A percentile compares a stretch with the other conserved stretches of the same genome.
phyloP scores from a whole-genome alignment of 2,329 filamentous ascomycete species.

The Colletotrichum nymphaeae region DNA sequence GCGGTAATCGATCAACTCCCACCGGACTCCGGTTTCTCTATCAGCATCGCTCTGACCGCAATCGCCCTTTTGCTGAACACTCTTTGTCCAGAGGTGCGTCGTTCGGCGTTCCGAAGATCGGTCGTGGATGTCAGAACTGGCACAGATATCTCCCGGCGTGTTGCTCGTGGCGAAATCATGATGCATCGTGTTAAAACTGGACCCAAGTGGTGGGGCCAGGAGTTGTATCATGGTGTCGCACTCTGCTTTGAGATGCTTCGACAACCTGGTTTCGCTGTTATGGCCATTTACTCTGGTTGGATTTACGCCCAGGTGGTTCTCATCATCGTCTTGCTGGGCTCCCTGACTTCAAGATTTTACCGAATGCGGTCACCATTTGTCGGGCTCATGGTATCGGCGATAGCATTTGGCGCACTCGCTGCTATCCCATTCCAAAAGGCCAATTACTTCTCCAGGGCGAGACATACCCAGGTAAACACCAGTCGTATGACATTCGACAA shows the following conservation, averaged over 20 bases:
- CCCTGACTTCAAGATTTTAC: slow-evolving; percentile 77
- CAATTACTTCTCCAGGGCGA: slow-evolving; percentile 73
- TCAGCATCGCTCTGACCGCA: slow-evolving; percentile 75
- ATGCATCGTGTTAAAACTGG: slow-evolving; percentile 79
- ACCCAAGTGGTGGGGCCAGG: slow-evolving; percentile 81
- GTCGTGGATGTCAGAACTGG: slow-evolving; percentile 72
- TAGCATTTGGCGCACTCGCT: slow-evolving; percentile 76
- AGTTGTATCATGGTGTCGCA: slow-evolving; percentile 76
- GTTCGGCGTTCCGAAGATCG: slow-evolving; percentile 75
- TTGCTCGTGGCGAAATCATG: slow-evolving; percentile 80
- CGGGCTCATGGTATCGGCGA: slow-evolving; percentile 72
- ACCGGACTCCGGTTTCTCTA: slow-evolving; percentile 81
- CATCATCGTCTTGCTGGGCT: slow-evolving; percentile 77
- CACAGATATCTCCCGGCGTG: slow-evolving; percentile 63
- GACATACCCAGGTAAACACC: slow-evolving; percentile 67
- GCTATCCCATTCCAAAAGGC: slow-evolving; percentile 82
- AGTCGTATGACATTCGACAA: slow-evolving; percentile 76
- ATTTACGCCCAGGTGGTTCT: slow-evolving; percentile 82
- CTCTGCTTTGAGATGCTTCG: slow-evolving; percentile 77
- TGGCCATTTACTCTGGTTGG: slow-evolving; percentile 81
- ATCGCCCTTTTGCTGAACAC: slow-evolving; percentile 76
- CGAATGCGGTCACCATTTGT: slow-evolving; percentile 72
- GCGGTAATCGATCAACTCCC: slow-evolving; percentile 72
- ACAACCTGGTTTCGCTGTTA: slow-evolving; percentile 78
- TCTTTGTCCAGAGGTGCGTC: slow-evolving; percentile 77